Base-by-base conservation (phyloP, 441 rosid genomes). In the Daphne laureola region DNA sequence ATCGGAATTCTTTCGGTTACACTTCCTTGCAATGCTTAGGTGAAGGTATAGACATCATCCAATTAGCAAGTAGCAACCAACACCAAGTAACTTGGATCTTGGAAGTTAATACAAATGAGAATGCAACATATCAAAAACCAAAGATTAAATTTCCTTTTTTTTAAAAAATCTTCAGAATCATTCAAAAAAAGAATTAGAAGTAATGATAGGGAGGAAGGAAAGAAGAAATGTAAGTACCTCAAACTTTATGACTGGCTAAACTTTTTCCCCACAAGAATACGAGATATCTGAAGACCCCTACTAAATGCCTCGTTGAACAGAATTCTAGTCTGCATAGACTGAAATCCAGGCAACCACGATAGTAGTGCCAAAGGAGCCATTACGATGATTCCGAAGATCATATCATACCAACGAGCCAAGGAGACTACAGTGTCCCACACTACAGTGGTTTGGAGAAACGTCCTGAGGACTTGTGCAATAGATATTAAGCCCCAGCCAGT, bases 291-390 rank as follows among this genome's bases (percentile, higher is more conserved):
- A 48, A 90, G 97, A 23, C 96, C 97, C 61, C 90, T 76, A 69
- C 90, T 86, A 49, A 90, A 90, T 43, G 95, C 95, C 55, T 90
- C 95, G 54, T 90, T 90, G 62, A 90, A 90, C 52, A 90, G 69
- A 63, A 90, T 83, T 80, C 94, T 78, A 1, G 96, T 84, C 77
- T 90, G 94, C 97, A 90, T 87, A 6, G 89, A 75, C 64, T 86
- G 95, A 67, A 84, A 80, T 43, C 96, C 97, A 41, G 97, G 97
- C 83, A 82, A 72, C 97, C 97, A 90, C 14, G 94, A 82, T 55
- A 90, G 54, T 67, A 87, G 74, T 23, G 91, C 97, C 51, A 90
- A 78, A 4, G 97, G 97, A 45, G 70, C 72, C 91, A 90, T 81
- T 61, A 84, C 80, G 58, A 87, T 59, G 62, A 87, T 80, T 49